Evolutionary conservation across 2,329 filamentous ascomycete species (phyloP), one percentile per base, ranked within the genome.

Genomic region (Sphaerostilbella broomeana): DNA sequence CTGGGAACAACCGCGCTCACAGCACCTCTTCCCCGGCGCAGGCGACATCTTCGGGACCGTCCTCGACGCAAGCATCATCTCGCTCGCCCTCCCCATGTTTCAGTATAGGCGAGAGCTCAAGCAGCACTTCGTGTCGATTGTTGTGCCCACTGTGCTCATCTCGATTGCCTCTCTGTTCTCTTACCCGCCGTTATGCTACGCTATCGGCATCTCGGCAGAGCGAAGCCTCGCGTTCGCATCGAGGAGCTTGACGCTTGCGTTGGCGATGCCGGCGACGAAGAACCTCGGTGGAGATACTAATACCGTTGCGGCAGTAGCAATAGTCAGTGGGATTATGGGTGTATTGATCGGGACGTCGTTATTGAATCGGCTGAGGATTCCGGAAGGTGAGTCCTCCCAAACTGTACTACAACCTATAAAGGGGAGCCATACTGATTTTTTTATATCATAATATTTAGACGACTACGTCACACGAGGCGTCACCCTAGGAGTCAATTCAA

Each of bases 401-500:
- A n/a, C 18, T 6, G 13, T 16, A 8, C 13, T 16, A 15, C 11
- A 7, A 11, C 28, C 28, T 18, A 5, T 15, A 13, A 16, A 25
- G 8, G 28, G 13, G 11, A 17, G 28, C n/a, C n/a, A n/a, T n/a
- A n/a, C n/a, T n/a, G n/a, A n/a, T 31, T 31, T n/a, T 31, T 13
- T 8, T 17, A 31, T 16, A 5, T 15, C 6, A 10, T 17, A 16
- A 31, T 31, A 11, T n/a, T 3, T 33, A 70, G 75, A 79, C 48
- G 77, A 79, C 54, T 81, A 79, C 44, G 74, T 80, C 22, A 79
- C 75, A 1, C 61, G 74, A n/a, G 76, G 77, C 8, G 73, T 81
- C 4, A 74, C 74, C 2, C 54, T 79, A n/a, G 75, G 76, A 4
- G 72, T 71, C 2, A 79, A 79, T 51, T 76, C 73, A 0, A 74